These are phyloP conservation scores for Litchi chinensis DNA, from an alignment of 345 rosid species.

Conservation along the genomic window DNA sequence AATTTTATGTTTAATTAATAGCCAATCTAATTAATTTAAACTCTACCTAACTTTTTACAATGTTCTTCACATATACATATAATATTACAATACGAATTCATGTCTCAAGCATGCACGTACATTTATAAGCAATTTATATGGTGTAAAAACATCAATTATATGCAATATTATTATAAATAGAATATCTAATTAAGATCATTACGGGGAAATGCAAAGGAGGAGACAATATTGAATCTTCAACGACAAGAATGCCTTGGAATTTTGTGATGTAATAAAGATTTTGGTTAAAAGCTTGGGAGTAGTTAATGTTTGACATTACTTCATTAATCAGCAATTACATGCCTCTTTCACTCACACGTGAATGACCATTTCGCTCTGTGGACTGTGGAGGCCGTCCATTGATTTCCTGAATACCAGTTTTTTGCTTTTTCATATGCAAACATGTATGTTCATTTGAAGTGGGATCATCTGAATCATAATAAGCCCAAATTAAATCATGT, in stretches of 20 bases:
- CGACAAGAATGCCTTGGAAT: conserved; percentile 31
- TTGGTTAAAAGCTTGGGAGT: background rate
- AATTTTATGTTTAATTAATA: background rate
- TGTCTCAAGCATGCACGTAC: background rate
- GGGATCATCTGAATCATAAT: too few species aligned
- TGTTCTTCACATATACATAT: background rate
- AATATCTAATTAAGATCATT: background rate
- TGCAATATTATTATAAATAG: background rate
- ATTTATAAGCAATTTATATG: background rate
- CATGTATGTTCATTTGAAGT: too few species aligned
- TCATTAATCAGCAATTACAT: background rate
- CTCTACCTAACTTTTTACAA: background rate
- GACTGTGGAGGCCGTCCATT: too few species aligned
- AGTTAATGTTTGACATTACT: background rate
- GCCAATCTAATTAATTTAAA: background rate
- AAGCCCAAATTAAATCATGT: too few species aligned
- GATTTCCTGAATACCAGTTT: too few species aligned
- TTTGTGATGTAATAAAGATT: background rate
- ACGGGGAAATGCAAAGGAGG: conserved; percentile 6
- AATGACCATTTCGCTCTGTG: too few species aligned
- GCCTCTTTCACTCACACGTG: too few species aligned
- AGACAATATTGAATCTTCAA: conserved; percentile 23
- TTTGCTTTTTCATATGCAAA: too few species aligned
- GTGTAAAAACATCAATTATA: background rate
- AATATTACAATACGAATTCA: background rate